These are phyloP conservation scores for Schwanniomyces pseudopolymorphus DNA, from an alignment of 805 yeast genomes.

Conservation along the genomic window DNA sequence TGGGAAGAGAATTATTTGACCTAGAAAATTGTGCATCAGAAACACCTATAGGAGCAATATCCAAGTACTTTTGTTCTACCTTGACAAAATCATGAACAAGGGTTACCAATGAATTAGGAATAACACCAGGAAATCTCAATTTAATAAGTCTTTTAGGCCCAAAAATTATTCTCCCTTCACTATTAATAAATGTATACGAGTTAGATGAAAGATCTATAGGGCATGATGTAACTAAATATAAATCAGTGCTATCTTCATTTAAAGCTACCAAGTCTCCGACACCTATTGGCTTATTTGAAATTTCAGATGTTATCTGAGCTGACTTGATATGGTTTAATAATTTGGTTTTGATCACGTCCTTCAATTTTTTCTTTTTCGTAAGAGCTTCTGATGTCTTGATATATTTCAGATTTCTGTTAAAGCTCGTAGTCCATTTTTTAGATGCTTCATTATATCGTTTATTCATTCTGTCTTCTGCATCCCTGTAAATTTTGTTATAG, in stretches of 20 bases:
- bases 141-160: conserved; percentile 44
- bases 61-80: conserved; percentile 28
- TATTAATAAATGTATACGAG: conserved; percentile 55
- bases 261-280: conserved; percentile 68
- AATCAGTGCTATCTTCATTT: conserved; percentile 40
- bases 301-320: conserved; percentile 16
- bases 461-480: conserved; percentile 16
- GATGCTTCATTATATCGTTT: conserved; percentile 18
- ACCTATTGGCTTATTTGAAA: conserved; percentile 22
- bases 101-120: conserved; percentile 29
- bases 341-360: not conserved
- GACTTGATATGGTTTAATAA: conserved; percentile 7
- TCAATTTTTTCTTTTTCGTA: not conserved
- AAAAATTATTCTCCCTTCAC: conserved; percentile 57
- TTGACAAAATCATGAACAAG: conserved; percentile 22
- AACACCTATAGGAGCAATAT: conserved; percentile 39
- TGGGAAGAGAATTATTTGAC: conserved; percentile 18
- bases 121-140: conserved; percentile 54
- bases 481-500: conserved; percentile 15
- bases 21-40: conserved; percentile 30
- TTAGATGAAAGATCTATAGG: conserved; percentile 52
- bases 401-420: conserved; percentile 1
- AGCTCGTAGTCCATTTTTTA: conserved; percentile 17
- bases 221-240: conserved; percentile 54
- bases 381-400: not conserved